Conservation (phyloP, 1,139 yeast genomes). For the Scheffersomyces segobiensis region DNA sequence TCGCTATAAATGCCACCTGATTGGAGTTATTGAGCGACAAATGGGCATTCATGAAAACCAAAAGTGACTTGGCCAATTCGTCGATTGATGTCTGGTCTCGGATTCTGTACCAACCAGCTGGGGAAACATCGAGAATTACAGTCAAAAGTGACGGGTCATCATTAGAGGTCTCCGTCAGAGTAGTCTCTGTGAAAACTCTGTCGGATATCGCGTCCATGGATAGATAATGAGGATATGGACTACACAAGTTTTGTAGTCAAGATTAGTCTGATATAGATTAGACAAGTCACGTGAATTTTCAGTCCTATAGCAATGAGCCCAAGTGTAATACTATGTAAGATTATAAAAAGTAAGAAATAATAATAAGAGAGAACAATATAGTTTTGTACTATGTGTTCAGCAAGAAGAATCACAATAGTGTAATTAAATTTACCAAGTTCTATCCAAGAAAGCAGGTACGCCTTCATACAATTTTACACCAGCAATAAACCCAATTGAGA, state of each 20-base stretch:
- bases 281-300: not conserved
- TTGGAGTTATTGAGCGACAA: conserved; percentile 82
- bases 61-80: conserved; percentile 58
- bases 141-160: conserved; percentile 84
- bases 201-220: conserved; percentile 77
- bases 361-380: not conserved
- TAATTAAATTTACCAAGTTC: no score
- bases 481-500: not conserved
- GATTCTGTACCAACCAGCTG: conserved; percentile 70
- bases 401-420: no score
- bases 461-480: not conserved
- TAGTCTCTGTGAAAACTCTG: conserved; percentile 54
- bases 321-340: not conserved
- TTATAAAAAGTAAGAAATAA: not conserved
- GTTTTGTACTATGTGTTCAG: no score
- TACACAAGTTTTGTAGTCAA: not conserved
- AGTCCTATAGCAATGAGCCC: not conserved
- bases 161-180: conserved; percentile 28
- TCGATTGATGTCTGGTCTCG: conserved; percentile 46
- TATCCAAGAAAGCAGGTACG: no score
- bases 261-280: not conserved
- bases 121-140: conserved; percentile 76
- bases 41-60: conserved; percentile 83
- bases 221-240: not conserved
- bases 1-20: conserved; percentile 79